These are phyloP conservation scores for Trametes cubensis DNA, from an alignment of 768 basidiomycete genomes.

Conservation along the genomic window DNA sequence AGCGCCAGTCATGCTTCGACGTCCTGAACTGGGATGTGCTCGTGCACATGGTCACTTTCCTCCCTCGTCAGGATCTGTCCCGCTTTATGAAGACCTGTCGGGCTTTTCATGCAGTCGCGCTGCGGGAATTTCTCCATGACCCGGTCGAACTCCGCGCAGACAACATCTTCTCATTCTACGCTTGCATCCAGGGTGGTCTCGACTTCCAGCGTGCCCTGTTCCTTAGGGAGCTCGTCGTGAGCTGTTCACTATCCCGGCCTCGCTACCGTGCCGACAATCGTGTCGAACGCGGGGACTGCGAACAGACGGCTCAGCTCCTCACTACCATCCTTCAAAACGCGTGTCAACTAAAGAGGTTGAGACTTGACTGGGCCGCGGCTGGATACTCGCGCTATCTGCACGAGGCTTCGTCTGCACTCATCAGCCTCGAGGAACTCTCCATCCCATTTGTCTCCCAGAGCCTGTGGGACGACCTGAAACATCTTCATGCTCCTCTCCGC, in stretches of 20 bases:
- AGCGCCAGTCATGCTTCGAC: not conserved
- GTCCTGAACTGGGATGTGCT: constrained; percentile 9
- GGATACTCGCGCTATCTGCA: constrained; percentile 2
- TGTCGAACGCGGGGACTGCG: not conserved
- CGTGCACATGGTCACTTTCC: constrained; percentile 3
- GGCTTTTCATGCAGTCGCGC: not conserved
- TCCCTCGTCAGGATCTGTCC: constrained; percentile 4
- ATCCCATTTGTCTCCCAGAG: not conserved
- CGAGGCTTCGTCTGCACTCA: not conserved
- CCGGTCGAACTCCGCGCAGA: constrained; percentile 1
- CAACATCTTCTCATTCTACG: not conserved
- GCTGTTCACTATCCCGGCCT: not conserved
- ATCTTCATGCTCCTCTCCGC: not conserved
- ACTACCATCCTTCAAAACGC: not conserved
- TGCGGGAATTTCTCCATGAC: not conserved
- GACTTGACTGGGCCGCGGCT: constrained; percentile 11
- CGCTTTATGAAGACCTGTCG: not conserved
- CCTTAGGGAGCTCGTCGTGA: constrained; percentile 2
- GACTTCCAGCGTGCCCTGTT: not conserved
- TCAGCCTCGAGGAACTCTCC: not conserved
- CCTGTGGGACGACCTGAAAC: not conserved
- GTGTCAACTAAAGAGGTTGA: not conserved
- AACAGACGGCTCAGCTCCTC: not conserved
- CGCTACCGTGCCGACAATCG: not conserved
- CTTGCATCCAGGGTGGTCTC: not conserved